Evolutionary conservation across 1,284 basidiomycete species (phyloP).

Genomic region (Neolentinus lepideus): DNA sequence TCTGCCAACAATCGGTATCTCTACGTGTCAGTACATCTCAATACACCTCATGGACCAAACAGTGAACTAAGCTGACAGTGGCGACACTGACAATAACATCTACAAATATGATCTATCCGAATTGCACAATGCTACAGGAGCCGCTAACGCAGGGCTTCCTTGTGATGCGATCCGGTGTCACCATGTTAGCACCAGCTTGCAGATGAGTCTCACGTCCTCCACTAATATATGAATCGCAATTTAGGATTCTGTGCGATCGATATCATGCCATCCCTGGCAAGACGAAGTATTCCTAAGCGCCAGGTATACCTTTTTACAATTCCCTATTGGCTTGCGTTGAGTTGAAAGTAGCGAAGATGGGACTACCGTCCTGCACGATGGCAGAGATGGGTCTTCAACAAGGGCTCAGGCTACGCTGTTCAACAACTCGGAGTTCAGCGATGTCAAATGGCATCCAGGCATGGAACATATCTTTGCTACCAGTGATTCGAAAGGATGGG

Average conservation of each 20-base stretch:
- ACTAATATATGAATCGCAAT: background rate
- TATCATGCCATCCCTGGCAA: constrained; percentile 54
- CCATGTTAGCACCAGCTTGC: constrained; percentile 25
- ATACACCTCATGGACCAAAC: constrained; percentile 3
- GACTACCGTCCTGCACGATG: constrained; percentile 51
- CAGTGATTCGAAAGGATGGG: constrained; percentile 45
- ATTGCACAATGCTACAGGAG: constrained; percentile 17
- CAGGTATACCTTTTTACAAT: constrained; percentile 32
- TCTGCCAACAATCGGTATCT: constrained; percentile 55
- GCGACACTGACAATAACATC: constrained; percentile 52
- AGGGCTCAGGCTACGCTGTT: constrained; percentile 44
- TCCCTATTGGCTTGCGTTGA: background rate
- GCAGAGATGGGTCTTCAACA: constrained; percentile 25
- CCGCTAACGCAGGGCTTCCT: background rate
- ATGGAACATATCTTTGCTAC: constrained; percentile 64
- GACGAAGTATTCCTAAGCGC: constrained; percentile 64
- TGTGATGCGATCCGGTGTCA: constrained; percentile 16
- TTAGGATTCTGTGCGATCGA: constrained; percentile 55
- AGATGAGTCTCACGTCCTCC: constrained; percentile 10
- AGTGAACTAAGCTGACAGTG: constrained; percentile 30
- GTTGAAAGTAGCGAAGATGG: constrained; percentile 55
- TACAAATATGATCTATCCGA: constrained; percentile 48
- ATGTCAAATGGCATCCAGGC: constrained; percentile 54
- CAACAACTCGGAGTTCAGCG: constrained; percentile 47
- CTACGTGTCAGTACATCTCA: constrained; percentile 43